Evolutionary conservation across 768 basidiomycete genomes (phyloP).

Genomic region (Lepiota brunneoincarnata): DNA sequence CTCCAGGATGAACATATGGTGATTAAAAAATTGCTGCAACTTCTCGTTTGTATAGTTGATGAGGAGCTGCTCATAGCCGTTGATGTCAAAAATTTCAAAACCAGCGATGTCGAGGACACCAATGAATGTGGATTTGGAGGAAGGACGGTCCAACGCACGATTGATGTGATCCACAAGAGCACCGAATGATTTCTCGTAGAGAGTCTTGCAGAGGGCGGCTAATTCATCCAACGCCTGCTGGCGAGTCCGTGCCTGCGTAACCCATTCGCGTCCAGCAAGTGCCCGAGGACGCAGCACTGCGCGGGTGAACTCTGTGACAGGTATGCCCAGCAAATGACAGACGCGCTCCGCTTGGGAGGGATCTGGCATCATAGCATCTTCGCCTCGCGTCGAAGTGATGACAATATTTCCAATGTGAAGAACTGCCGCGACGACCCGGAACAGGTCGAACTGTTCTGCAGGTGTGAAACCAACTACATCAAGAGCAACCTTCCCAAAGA

Average conservation of each 20-base stretch:
- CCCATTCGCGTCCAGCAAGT: slow-evolving; percentile 96
- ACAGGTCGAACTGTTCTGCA: slow-evolving; percentile 86
- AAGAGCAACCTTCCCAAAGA: slow-evolving; percentile 63
- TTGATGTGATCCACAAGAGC: slow-evolving; percentile 94
- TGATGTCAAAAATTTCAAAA: slow-evolving; percentile 94
- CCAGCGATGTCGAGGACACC: slow-evolving; percentile 99
- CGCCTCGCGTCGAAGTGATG: slow-evolving; percentile 74
- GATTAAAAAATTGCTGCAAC: slow-evolving; percentile 96
- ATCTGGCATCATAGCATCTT: slow-evolving; percentile 76
- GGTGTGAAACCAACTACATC: slow-evolving; percentile 86
- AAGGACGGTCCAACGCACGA: slow-evolving; percentile 88
- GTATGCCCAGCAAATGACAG: slow-evolving; percentile 89
- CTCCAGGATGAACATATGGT: slow-evolving; percentile 99
- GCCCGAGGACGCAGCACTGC: slow-evolving; percentile 88
- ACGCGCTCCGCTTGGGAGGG: slow-evolving; percentile 84
- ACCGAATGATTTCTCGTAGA: slow-evolving; percentile 97
- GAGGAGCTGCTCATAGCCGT: slow-evolving; percentile 94
- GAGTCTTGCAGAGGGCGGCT: slow-evolving; percentile 85
- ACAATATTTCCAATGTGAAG: slow-evolving; percentile 94
- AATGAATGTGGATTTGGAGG: slow-evolving; percentile 90
- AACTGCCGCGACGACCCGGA: slow-evolving; percentile 91
- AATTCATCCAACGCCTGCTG: slow-evolving; percentile 94
- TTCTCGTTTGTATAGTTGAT: slow-evolving; percentile 99
- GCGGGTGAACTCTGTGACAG: slow-evolving; percentile 82
- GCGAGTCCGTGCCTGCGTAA: slow-evolving; percentile 86